These are phyloP conservation scores for Laetiporus sulphureus DNA, from an alignment of 1,284 basidiomycete genomes.

Conservation along the genomic window DNA sequence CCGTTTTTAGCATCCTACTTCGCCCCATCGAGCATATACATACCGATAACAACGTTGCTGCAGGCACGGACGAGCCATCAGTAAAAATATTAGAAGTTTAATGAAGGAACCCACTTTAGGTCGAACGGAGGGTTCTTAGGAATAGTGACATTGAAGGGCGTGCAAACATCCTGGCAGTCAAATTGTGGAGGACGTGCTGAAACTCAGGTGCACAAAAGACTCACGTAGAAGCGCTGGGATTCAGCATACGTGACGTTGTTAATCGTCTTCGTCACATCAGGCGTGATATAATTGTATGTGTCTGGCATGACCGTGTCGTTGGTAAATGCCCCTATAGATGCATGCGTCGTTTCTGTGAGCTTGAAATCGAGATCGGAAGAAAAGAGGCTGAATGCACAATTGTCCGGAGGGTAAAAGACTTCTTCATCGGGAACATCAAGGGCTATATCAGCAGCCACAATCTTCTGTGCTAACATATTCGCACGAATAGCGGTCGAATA, in stretches of 20 bases:
- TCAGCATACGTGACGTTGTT: constrained; percentile 45
- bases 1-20: too few relatives aligned
- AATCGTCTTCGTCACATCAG: constrained; percentile 36
- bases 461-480: constrained; percentile 50
- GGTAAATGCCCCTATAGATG: constrained; percentile 40
- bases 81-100: too few relatives aligned
- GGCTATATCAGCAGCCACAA: constrained; percentile 43
- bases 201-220: constrained; percentile 10
- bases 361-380: background rate
- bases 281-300: constrained; percentile 43
- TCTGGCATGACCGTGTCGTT: constrained; percentile 42
- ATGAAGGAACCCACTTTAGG: constrained; percentile 32
- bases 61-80: too few relatives aligned
- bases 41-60: too few relatives aligned
- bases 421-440: constrained; percentile 31
- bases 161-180: constrained; percentile 28
- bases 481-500: constrained; percentile 48
- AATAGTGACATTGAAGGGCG: constrained; percentile 35
- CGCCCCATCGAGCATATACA: too few relatives aligned
- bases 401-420: constrained; percentile 41
- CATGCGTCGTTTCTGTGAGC: background rate
- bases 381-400: constrained; percentile 30
- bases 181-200: background rate
- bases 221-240: constrained; percentile 51
- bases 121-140: constrained; percentile 47